Base-by-base conservation (phyloP, 371 early-diverging fungal species). In the Coemansia linderi region DNA sequence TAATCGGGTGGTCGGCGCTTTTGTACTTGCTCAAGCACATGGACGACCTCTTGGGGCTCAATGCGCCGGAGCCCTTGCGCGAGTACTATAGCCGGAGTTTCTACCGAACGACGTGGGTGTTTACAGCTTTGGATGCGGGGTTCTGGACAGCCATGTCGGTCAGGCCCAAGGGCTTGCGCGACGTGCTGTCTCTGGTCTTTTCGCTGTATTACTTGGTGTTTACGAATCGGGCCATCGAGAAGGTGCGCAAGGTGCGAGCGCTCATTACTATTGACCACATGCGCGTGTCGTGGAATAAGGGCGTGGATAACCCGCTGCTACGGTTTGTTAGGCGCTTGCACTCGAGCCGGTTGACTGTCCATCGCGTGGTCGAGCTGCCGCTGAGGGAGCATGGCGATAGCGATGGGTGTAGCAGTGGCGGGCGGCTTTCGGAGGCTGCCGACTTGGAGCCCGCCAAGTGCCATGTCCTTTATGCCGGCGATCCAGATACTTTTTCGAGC, bases 61-160 rank as follows among this genome's bases (percentile, higher is more conserved):
- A 74, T 27, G 71, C 63, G 54, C 81, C 63, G 37, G 85, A 86
- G 87, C 71, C 64, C 67, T 41, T 86, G 69, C 80, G 86, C 90
- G 31, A 92, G 90, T 85, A 95, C 86, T 98, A 98, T 85, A 93
- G 90, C 48, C 87, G 91, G 9, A 93, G 89, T 78, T 98, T 91
- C 81, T 97, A 92, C 72, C 89, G 98, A 24, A 95, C 95, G 1
- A 90, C 95, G 1, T 95, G 94, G 92, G 85, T 97, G 43, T 72
- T 94, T 68, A 93, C 93, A 7, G 93, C 94, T 1, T 79, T 96
- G 31, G 97, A 98, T 73, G 98, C 97, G 3, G 98, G 97, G 0
- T 97, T 96, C 78, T 90, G 94, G 74, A 95, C 96, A 2, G 95
- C 95, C 10, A 93, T 94, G 91, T 76, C 85, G 38, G 82, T 96